Evolutionary conservation across 106 monocot genomes (phyloP).

Genomic region (Dactylorhiza incarnata): DNA sequence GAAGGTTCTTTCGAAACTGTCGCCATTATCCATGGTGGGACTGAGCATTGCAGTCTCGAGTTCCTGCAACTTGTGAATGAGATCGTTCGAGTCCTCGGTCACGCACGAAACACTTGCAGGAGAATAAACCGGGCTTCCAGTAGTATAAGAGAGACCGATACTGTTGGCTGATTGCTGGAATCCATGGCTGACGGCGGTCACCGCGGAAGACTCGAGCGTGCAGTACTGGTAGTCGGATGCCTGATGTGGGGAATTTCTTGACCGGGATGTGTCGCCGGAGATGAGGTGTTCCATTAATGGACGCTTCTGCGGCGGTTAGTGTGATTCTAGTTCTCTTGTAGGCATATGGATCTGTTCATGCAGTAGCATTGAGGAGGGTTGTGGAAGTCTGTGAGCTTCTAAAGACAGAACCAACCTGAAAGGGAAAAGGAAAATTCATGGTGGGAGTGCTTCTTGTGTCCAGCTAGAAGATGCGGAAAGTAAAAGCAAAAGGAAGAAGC

Average conservation of each 20-base stretch:
- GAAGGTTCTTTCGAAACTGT: conserved; percentile 22
- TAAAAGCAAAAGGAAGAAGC: background rate
- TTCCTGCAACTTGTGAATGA: conserved; percentile 50
- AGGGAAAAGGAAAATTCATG: background rate
- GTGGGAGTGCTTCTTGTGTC: background rate
- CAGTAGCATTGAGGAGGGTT: background rate
- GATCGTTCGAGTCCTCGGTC: conserved; percentile 55
- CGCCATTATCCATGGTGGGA: conserved; percentile 25
- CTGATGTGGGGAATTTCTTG: conserved; percentile 10
- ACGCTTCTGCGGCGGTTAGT: conserved; percentile 18
- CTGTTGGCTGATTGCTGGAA: conserved; percentile 28
- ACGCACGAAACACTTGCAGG: conserved; percentile 48
- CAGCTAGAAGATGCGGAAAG: background rate
- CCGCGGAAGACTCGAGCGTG: conserved; percentile 42
- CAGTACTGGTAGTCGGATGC: conserved; percentile 28
- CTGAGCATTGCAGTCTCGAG: conserved; percentile 56
- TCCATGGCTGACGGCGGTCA: conserved; percentile 11
- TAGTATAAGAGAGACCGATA: conserved; percentile 30
- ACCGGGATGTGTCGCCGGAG: conserved; percentile 14
- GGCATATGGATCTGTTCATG: conserved; percentile 23
- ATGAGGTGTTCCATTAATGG: conserved; percentile 4
- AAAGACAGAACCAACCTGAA: background rate
- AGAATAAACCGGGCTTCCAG: conserved; percentile 40
- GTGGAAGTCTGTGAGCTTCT: background rate
- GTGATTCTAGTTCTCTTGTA: conserved; percentile 20